Evolutionary conservation across 2,329 filamentous ascomycete genomes (phyloP).

Genomic region (Apiospora marii): DNA sequence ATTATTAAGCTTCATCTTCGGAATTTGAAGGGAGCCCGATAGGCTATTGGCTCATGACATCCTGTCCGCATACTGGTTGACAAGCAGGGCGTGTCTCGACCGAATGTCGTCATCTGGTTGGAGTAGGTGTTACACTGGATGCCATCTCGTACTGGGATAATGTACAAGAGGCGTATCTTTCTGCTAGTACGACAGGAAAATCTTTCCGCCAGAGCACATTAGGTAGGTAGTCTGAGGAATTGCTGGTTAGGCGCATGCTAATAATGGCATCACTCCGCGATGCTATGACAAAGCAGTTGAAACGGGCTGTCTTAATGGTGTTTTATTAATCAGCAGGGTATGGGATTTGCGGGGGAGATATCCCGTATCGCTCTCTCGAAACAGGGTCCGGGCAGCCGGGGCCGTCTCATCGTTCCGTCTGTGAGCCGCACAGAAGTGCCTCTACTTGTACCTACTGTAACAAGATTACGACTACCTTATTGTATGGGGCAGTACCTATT

Average conservation of each 20-base stretch:
- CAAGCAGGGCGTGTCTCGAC: constrained; percentile 3
- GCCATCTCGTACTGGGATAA: neutral
- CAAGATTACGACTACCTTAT: no score
- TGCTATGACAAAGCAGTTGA: constrained; percentile 1
- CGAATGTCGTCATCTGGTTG: constrained; percentile 10
- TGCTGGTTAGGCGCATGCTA: neutral
- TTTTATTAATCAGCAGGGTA: constrained; percentile 19
- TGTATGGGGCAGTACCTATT: no score
- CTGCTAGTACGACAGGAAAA: neutral
- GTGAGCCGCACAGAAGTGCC: neutral
- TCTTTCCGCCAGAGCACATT: neutral
- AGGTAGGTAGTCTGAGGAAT: neutral
- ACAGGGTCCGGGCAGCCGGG: neutral
- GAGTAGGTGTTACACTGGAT: neutral
- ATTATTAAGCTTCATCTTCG: constrained; percentile 12
- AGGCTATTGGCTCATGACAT: neutral
- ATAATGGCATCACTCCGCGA: neutral
- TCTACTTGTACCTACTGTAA: no score
- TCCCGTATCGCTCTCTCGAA: neutral
- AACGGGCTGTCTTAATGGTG: constrained; percentile 1
- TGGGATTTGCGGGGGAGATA: constrained; percentile 11
- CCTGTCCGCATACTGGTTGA: neutral
- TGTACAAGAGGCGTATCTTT: no score
- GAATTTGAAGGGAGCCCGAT: neutral
- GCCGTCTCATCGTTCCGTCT: neutral